phyloP scores from a whole-genome alignment of 2,329 filamentous ascomycete species.

The Trichoderma gracile region DNA sequence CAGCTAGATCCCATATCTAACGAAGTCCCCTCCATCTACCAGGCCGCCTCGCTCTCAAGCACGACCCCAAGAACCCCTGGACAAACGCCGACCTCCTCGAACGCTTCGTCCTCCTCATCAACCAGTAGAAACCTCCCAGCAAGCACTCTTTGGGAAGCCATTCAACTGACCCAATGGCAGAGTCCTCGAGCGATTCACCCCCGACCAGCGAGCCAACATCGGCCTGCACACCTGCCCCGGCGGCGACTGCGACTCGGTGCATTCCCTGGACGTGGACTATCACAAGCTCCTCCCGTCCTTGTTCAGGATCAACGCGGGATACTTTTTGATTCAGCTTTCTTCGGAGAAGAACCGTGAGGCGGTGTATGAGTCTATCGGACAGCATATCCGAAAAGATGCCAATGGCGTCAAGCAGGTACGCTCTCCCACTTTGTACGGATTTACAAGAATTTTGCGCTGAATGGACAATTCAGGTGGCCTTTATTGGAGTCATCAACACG shows the following conservation, averaged over 20 bases:
- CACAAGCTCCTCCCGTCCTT: conserved; percentile 16
- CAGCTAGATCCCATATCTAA: not conserved
- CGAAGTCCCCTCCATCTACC: not conserved
- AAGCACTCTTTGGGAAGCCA: no score
- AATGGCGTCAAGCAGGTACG: conserved; percentile 26
- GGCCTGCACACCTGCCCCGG: conserved; percentile 28
- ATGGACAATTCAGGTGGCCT: conserved; percentile 2
- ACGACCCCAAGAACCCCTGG: conserved; percentile 19
- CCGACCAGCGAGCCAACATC: conserved; percentile 25
- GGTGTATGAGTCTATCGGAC: conserved; percentile 23
- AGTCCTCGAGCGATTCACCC: conserved; percentile 23
- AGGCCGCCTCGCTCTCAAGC: conserved; percentile 25
- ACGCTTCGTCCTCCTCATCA: conserved; percentile 23
- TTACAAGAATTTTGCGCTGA: not conserved
- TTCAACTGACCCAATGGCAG: not conserved
- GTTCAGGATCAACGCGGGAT: conserved; percentile 26
- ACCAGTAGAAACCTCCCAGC: conserved; percentile 12
- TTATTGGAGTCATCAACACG: conserved; percentile 26
- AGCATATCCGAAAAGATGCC: conserved; percentile 25
- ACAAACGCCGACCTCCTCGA: conserved; percentile 23
- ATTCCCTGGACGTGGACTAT: conserved; percentile 26
- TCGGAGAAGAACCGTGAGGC: conserved; percentile 23
- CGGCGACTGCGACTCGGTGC: conserved; percentile 26
- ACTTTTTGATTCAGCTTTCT: conserved; percentile 27
- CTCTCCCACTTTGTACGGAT: not conserved